Evolutionary conservation across 108 stramenopile genomes (phyloP).

Genomic region (Epipyxis sp.): DNA sequence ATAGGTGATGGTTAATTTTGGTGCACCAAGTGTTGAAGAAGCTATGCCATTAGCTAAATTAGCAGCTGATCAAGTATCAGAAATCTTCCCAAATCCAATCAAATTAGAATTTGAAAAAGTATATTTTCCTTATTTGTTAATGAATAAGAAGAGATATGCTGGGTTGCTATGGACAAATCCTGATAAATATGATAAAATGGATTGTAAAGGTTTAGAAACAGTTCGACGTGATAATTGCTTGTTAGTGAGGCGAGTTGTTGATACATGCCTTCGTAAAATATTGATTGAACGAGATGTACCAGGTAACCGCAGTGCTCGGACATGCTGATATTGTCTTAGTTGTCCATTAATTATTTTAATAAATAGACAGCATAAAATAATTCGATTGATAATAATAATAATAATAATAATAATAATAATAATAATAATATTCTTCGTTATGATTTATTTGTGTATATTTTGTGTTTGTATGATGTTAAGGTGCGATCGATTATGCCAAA

Average conservation of each 20-base stretch:
- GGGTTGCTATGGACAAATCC: conserved; percentile 91
- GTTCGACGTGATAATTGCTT: conserved; percentile 98
- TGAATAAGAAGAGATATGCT: conserved; percentile 99
- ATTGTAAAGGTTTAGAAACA: conserved; percentile 96
- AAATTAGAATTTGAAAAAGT: conserved; percentile 91
- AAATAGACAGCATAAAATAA: too few species aligned
- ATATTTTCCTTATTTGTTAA: conserved; percentile 95
- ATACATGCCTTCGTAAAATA: conserved; percentile 93
- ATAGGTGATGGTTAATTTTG: conserved; percentile 99
- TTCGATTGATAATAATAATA: too few species aligned
- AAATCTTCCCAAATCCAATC: conserved; percentile 87
- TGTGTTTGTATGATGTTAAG: neutral
- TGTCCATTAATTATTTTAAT: too few species aligned
- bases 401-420: conserved; percentile 74
- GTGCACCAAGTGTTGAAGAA: conserved; percentile 77
- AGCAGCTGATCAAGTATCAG: conserved; percentile 87
- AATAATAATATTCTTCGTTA: neutral
- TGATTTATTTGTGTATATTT: neutral
- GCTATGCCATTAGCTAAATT: conserved; percentile 88
- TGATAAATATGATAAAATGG: conserved; percentile 98
- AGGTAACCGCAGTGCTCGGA: too few species aligned
- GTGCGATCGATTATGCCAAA: conserved; percentile 40
- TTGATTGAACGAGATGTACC: conserved; percentile 84
- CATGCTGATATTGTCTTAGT: too few species aligned
- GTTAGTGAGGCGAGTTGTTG: conserved; percentile 62